Percentiles rank a stretch among this genome's conserved stretches.
phyloP scores from a whole-genome alignment of 495 filamentous ascomycete genomes.

The Aspergillus haitiensis region DNA sequence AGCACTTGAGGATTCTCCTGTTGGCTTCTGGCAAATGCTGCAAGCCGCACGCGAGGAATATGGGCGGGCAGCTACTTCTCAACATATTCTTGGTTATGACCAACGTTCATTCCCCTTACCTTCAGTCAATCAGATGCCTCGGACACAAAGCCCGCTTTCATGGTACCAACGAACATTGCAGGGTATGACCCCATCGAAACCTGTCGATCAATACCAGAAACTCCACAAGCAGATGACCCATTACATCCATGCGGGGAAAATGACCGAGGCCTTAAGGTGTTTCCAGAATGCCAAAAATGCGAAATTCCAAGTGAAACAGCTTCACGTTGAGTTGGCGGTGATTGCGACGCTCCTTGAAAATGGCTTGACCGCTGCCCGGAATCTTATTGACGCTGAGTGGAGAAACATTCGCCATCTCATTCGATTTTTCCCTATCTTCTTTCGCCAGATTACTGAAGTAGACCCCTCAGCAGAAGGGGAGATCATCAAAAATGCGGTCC shows the following conservation, averaged over 20 bases:
- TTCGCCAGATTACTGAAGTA: slow-evolving; percentile 38
- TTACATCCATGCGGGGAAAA: slow-evolving; percentile 40
- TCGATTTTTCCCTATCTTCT: slow-evolving; percentile 38
- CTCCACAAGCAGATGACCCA: slow-evolving; percentile 41
- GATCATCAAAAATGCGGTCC: slow-evolving; percentile 39
- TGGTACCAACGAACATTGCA: slow-evolving; percentile 35
- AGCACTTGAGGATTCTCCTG: slow-evolving; percentile 36
- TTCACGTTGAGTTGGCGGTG: slow-evolving; percentile 40
- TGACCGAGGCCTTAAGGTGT: slow-evolving; percentile 29
- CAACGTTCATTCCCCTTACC: slow-evolving; percentile 29
- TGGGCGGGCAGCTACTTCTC: slow-evolving; percentile 34
- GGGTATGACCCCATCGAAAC: slow-evolving; percentile 28
- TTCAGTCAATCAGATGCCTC: slow-evolving; percentile 26
- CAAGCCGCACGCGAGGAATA: slow-evolving; percentile 41
- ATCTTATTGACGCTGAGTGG: slow-evolving; percentile 37
- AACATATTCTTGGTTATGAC: slow-evolving; percentile 40
- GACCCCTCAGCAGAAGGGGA: slow-evolving; percentile 24
- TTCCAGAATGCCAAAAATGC: slow-evolving; percentile 32
- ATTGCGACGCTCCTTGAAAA: slow-evolving; percentile 39
- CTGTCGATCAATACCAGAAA: slow-evolving; percentile 35
- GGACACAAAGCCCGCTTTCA: slow-evolving; percentile 14
- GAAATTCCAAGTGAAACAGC: slow-evolving; percentile 31
- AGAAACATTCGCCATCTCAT: slow-evolving; percentile 24
- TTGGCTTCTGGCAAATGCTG: slow-evolving; percentile 48
- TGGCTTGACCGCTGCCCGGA: slow-evolving; percentile 34